These are phyloP conservation scores for Oenanthe sinensis DNA, from an alignment of 129 eudicot species.

Conservation along the genomic window DNA sequence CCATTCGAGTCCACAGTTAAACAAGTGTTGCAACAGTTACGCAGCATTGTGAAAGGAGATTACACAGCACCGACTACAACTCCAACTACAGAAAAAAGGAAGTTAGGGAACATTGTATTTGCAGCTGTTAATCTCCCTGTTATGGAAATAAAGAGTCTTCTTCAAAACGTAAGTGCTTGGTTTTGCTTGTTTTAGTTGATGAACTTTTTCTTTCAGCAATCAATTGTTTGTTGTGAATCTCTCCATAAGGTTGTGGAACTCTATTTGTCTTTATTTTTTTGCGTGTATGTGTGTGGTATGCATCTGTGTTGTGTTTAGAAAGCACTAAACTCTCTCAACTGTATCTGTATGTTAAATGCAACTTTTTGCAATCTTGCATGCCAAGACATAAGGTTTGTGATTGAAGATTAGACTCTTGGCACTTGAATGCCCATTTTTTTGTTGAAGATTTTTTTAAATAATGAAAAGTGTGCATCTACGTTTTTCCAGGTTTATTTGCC, in stretches of 20 bases:
- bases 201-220: neutral
- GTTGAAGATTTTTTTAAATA: neutral
- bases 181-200: neutral
- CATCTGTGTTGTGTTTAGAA: neutral
- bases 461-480: neutral
- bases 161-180: slow-evolving; percentile 43
- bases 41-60: slow-evolving; percentile 67
- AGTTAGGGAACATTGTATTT: slow-evolving; percentile 60
- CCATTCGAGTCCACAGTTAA: slow-evolving; percentile 68
- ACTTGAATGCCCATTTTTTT: neutral
- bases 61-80: slow-evolving; percentile 50
- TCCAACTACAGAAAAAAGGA: slow-evolving; percentile 53
- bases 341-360: neutral
- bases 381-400: neutral
- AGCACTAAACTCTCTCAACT: neutral
- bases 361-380: neutral
- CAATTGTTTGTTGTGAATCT: neutral
- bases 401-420: neutral
- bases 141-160: slow-evolving; percentile 46
- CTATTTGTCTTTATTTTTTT: neutral
- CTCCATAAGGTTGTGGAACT: neutral
- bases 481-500: neutral
- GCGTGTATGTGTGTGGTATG: neutral
- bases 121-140: slow-evolving; percentile 73
- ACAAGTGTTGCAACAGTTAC: slow-evolving; percentile 54